These are phyloP conservation scores for Termitomyces sp. DNA, from an alignment of 768 basidiomycete genomes.

Conservation along the genomic window DNA sequence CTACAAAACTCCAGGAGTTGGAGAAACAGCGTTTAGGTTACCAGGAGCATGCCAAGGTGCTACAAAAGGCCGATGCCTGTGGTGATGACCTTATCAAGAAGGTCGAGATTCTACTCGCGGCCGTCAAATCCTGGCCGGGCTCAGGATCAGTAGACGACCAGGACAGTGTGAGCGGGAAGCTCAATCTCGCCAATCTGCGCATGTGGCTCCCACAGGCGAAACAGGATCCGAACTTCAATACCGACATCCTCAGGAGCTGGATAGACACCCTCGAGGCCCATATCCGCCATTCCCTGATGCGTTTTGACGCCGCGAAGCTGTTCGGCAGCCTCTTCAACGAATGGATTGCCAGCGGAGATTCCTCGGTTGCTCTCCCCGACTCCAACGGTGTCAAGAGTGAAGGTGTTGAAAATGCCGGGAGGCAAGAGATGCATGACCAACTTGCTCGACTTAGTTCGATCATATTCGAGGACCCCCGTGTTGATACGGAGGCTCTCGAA, in stretches of 20 bases:
- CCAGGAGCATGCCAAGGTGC: conserved; percentile 26
- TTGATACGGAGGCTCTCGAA: conserved; percentile 27
- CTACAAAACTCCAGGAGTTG: conserved; percentile 37
- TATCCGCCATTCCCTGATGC: conserved; percentile 28
- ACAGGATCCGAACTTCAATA: conserved; percentile 33
- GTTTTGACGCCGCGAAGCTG: conserved; percentile 35
- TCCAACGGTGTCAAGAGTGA: conserved; percentile 10
- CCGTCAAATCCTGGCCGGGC: conserved; percentile 30
- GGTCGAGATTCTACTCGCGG: conserved; percentile 29
- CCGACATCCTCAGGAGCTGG: conserved; percentile 31
- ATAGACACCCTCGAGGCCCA: conserved; percentile 32
- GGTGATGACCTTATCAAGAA: conserved; percentile 21
- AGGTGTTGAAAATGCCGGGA: conserved; percentile 26
- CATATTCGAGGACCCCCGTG: conserved; percentile 30
- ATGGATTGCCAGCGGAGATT: conserved; percentile 39
- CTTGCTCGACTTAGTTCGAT: conserved; percentile 26
- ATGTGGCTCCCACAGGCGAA: conserved; percentile 35
- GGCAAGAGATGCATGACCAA: conserved; percentile 35
- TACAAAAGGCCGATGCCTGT: conserved; percentile 21
- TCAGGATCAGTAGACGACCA: conserved; percentile 19
- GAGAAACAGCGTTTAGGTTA: conserved; percentile 33
- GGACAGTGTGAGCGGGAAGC: conserved; percentile 16
- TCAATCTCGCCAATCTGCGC: conserved; percentile 26
- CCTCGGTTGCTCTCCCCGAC: conserved; percentile 19
- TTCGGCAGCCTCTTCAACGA: conserved; percentile 39